Percentiles rank a stretch among this genome's conserved stretches.
Conservation (phyloP, 2,329 filamentous ascomycete genomes). For the Fusarium goolgardi region DNA sequence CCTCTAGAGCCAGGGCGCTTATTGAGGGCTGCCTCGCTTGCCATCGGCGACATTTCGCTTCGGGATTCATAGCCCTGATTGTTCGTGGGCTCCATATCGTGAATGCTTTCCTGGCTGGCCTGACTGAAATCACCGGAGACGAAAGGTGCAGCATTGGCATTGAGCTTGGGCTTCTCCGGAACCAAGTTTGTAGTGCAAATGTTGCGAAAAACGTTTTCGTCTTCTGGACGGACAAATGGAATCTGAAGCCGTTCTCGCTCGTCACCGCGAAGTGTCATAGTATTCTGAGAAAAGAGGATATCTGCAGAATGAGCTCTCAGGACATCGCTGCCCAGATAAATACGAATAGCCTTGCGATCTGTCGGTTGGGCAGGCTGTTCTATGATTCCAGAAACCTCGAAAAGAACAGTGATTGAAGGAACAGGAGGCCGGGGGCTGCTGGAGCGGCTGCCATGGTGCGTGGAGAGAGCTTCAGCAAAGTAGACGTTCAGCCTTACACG, state of each 20-base stretch:
- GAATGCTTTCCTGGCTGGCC: slow-evolving; percentile 33
- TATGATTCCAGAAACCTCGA: slow-evolving; percentile 74
- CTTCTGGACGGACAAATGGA: slow-evolving; percentile 91
- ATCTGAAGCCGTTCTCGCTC: slow-evolving; percentile 89
- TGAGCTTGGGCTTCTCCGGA: slow-evolving; percentile 68
- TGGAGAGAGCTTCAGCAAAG: slow-evolving; percentile 88
- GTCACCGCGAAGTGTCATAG: slow-evolving; percentile 86
- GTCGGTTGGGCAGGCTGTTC: slow-evolving; percentile 54
- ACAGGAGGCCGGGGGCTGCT: slow-evolving; percentile 75
- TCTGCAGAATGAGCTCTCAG: slow-evolving; percentile 89
- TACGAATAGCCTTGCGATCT: slow-evolving; percentile 74
- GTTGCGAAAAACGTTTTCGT: slow-evolving; percentile 82
- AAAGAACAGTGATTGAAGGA: slow-evolving; percentile 82
- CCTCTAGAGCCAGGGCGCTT: slow-evolving; percentile 53
- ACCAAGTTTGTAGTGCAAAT: slow-evolving; percentile 72
- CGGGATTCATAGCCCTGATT: slow-evolving; percentile 46
- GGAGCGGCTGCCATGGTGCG: slow-evolving; percentile 78
- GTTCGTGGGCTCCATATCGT: slow-evolving; percentile 25
- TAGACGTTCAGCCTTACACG: slow-evolving; percentile 85
- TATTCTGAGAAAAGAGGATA: slow-evolving; percentile 90
- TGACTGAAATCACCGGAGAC: slow-evolving; percentile 52
- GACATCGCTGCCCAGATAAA: slow-evolving; percentile 91
- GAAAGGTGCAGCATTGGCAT: slow-evolving; percentile 62
- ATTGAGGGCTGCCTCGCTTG: slow-evolving; percentile 50
- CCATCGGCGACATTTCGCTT: slow-evolving; percentile 53